A percentile compares a stretch with the other conserved stretches of the same genome.
Evolutionary conservation across 495 filamentous ascomycete genomes (phyloP).

Genomic region (Cercophora scortea): DNA sequence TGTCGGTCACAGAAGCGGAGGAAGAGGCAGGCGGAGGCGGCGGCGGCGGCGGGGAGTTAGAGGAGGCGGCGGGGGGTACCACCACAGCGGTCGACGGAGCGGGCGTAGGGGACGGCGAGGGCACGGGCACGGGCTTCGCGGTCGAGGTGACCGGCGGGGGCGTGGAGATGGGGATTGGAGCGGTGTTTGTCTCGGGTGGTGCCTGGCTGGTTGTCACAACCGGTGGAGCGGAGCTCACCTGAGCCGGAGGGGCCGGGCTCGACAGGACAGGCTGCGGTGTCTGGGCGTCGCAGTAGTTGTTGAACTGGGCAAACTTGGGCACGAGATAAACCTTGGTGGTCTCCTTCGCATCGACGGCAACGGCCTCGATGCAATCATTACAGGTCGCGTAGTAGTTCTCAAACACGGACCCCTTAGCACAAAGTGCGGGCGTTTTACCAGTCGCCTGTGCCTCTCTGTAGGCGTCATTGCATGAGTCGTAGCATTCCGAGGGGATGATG

Average conservation of each 20-base stretch:
- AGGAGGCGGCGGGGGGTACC: not conserved
- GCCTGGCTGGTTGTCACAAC: conserved; percentile 17
- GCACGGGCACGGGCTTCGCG: not conserved
- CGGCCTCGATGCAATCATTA: conserved; percentile 23
- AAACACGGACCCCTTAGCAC: conserved; percentile 36
- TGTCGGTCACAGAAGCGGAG: not conserved
- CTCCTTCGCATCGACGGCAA: conserved; percentile 11
- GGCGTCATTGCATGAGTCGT: conserved; percentile 43
- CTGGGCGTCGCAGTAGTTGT: conserved; percentile 23
- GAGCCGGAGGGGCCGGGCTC: conserved; percentile 1
- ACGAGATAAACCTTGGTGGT: conserved; percentile 16
- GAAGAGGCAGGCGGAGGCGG: not conserved
- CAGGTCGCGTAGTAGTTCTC: conserved; percentile 26
- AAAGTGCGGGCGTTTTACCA: conserved; percentile 42
- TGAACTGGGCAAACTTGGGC: conserved; percentile 17
- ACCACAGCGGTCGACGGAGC: not conserved
- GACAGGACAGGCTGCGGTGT: conserved; percentile 4
- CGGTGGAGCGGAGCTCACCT: conserved; percentile 1
- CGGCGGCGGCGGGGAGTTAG: not conserved
- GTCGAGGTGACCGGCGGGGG: conserved; percentile 1
- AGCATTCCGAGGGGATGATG: conserved; percentile 41
- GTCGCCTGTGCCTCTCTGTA: conserved; percentile 34
- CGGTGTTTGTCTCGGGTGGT: conserved; percentile 16
- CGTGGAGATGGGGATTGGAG: conserved; percentile 10
- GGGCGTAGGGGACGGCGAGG: not conserved